Evolutionary conservation across 805 yeast species (phyloP), one percentile per base, ranked within the genome.

Genomic region (Blastobotrys attinorum): DNA sequence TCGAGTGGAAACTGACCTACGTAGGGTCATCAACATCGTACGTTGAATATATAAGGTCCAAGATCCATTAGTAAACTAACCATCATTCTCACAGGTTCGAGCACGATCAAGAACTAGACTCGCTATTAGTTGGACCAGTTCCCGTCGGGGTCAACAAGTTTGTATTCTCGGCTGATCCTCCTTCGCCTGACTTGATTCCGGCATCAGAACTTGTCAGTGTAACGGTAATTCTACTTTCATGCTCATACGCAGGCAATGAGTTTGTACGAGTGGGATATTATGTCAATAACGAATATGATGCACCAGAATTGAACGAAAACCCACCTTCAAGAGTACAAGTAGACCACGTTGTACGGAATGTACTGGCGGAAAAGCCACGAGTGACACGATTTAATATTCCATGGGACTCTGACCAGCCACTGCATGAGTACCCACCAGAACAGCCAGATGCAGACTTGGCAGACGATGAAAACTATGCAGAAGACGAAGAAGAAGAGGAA

Each of bases 181-280:
- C 99, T 1, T 79, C 90, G 1, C 94, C 97, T 0, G 97, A 90
- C 54, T 65, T 89, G 53, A 92, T 92, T 52, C 99, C 99, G 0
- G 96, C 96, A 2, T 81, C 87, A 52, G 98, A 92, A 61, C 72
- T 92, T 50, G 97, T 92, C 11, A 79, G 90, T 48, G 97, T 92
- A 34, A 92, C 99, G 0, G 98, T 92, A 23, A 89, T 92, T 45
- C 67, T 92, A 45, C 70, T 92, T 47, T 84, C 96, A 47, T 92
- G 99, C 63, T 82, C 96, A 0, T 92, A 92, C 59, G 84, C 87
- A 39, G 96, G 85, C 44, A 73, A 90, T 50, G 97, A 92, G 62
- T 92, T 92, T 67, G 98, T 92, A 1, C 72, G 97, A 47, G 98
- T 92, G 3, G 98, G 98, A 0, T 92, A 92, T 66, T 92, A 92